These are phyloP conservation scores for Scedosporium minutisporum DNA, from an alignment of 2,329 filamentous ascomycete species.

Conservation along the genomic window DNA sequence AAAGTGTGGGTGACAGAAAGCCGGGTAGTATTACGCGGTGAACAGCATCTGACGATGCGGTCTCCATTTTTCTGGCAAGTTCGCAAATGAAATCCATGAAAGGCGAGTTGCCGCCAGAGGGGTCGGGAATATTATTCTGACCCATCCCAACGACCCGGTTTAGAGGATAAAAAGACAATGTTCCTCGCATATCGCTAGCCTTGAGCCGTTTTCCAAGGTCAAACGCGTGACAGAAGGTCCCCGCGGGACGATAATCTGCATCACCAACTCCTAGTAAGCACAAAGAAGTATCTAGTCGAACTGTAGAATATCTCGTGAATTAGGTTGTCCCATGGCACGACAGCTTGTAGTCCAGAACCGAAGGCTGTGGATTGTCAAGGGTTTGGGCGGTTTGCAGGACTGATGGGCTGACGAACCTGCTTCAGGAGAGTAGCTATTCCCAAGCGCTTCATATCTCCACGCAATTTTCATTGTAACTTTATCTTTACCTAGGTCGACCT, in stretches of 20 bases:
- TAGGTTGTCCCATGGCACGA: too few species aligned
- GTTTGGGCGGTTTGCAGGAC: neutral
- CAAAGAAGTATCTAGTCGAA: neutral
- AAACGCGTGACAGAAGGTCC: conserved; percentile 60
- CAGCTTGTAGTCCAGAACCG: too few species aligned
- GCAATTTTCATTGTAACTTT: conserved; percentile 95
- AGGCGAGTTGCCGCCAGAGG: conserved; percentile 12
- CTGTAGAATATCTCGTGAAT: too few species aligned
- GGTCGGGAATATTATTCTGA: neutral
- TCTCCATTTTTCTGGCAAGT: conserved; percentile 44
- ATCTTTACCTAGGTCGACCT: neutral
- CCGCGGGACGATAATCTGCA: conserved; percentile 12
- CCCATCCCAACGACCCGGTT: neutral
- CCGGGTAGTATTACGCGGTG: conserved; percentile 81
- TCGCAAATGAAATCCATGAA: conserved; percentile 56
- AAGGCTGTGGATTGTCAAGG: too few species aligned
- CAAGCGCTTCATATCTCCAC: conserved; percentile 87
- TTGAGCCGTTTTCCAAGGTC: conserved; percentile 58
- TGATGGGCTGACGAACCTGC: neutral
- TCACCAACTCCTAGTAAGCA: conserved; percentile 4
- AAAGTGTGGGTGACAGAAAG: conserved; percentile 77
- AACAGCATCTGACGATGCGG: conserved; percentile 48
- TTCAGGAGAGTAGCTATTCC: conserved; percentile 26
- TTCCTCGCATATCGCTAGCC: conserved; percentile 36
- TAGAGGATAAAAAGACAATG: conserved; percentile 29